A percentile compares a stretch with the other conserved stretches of the same genome.
Conservation (phyloP, 2,329 filamentous ascomycete species). For the Pseudogymnoascus sp. region DNA sequence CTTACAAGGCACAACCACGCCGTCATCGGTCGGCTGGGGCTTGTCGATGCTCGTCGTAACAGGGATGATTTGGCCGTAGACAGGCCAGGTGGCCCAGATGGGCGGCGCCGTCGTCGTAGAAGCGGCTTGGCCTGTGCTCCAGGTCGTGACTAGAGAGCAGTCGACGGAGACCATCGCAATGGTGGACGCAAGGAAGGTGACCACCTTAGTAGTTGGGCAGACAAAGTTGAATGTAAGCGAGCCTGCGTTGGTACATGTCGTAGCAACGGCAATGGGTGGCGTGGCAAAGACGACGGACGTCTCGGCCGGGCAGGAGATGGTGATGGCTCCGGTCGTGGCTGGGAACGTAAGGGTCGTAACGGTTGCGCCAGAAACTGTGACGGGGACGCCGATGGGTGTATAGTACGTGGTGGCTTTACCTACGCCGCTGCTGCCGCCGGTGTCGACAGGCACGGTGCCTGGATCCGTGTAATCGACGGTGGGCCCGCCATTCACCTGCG, state of each 20-base stretch:
- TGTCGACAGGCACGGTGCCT: conserved; percentile 9
- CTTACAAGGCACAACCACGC: conserved; percentile 16
- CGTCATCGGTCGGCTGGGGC: conserved; percentile 15
- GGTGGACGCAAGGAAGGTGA: conserved; percentile 17
- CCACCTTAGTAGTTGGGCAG: conserved; percentile 14
- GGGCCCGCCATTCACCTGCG: conserved; percentile 14
- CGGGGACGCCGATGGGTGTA: not conserved
- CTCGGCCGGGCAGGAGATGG: conserved; percentile 13
- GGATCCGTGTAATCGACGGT: conserved; percentile 6
- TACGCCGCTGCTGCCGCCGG: not conserved
- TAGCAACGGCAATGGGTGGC: not conserved
- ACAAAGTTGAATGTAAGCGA: conserved; percentile 12
- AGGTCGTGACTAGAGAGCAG: not conserved
- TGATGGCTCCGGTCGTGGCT: not conserved
- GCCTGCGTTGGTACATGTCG: not conserved
- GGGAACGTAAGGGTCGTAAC: conserved; percentile 17
- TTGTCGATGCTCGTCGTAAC: conserved; percentile 12
- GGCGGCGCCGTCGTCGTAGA: conserved; percentile 14
- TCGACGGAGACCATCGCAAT: conserved; percentile 11
- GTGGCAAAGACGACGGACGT: conserved; percentile 15
- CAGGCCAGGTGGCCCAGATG: conserved; percentile 6
- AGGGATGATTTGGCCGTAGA: not conserved
- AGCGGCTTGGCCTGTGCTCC: not conserved
- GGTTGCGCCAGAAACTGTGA: conserved; percentile 14
- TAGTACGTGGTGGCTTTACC: not conserved